Base-by-base conservation (phyloP, 306 rosid genomes). In the Lotus japonicus region DNA sequence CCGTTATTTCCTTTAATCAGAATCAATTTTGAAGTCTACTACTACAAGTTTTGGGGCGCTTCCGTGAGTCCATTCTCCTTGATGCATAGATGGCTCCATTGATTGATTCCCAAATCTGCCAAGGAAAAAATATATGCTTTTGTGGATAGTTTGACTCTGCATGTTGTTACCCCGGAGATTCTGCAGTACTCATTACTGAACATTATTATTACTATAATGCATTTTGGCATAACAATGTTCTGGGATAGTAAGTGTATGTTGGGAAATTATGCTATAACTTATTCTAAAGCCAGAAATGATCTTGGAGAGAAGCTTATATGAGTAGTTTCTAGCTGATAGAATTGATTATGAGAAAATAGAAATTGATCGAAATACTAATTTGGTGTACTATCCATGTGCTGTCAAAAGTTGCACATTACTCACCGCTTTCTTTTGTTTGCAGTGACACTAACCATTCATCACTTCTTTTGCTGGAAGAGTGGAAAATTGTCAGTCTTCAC, bases 51-150 rank as follows among this genome's bases (percentile, higher is more conserved):
- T 44, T 73, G 50, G 35, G 67, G 68, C 15, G 28, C 44, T 63
- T 59, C 12, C 57, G 14, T 50, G 1, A 71, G 52, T 13, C 51
- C 52, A n/a, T 46, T 59, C 46, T 36, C 65, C 35, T 16, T 66
- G 9, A 6, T 65, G 67, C 16, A n/a, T 11, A 66, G 13, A 66
- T 64, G 21, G 21, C 43, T 65, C 13, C 43, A 52, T 72, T 3
- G 45, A 26, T 64, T 71, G 45, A 26, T 64, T 71, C 17, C 56
- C 56, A 64, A 28, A 41, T 49, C 73, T 39, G 64, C 50, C 50
- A 39, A 17, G 65, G 65, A 50, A 51, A 70, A 66, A 17, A 72
- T n/a, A 72, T n/a, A n/a, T 72, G 70, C 42, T 48, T 55, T 44
- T 52, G 69, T 66, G 11, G 7, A 7, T 66, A 36, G 62, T 52